Evolutionary conservation across 2,329 filamentous ascomycete genomes (phyloP), one percentile per base, ranked within the genome.

Genomic region (Verticillium klebahnii): DNA sequence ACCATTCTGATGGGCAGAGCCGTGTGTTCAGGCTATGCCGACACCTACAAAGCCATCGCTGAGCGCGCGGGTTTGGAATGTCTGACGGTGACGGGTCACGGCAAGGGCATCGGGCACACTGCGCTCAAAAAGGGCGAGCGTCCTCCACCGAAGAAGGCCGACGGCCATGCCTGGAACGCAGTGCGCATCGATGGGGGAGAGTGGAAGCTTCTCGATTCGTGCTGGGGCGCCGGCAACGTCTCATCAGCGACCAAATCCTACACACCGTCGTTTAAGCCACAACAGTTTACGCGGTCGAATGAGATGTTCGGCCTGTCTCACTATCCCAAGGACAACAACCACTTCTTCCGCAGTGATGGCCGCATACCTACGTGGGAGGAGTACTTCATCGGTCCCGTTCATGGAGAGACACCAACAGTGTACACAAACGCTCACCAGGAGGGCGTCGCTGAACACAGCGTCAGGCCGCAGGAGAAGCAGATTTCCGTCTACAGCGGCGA

Each of bases 181-280:
- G 92, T 97, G 7, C 84, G 87, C 59, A 92, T 98, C 62, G 94
- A 98, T 69, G 85, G 88, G 31, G 92, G 91, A 2, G 85, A 87
- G 66, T 98, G 94, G 94, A 97, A 97, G 75, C 83, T 98, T 1
- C 78, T 98, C 57, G 95, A 99, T 70, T 77, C 90, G 0, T 98
- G 94, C 72, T 99, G 95, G 95, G 95, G 95, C 45, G 92, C 94
- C 0, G 94, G 94, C 2, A 80, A 85, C 64, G 75, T 96, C 9
- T 75, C 80, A 54, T 79, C 70, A 23, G 66, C 60, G 58, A 80
- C 79, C 17, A 75, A 82, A 61, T 74, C 79, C 1, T 97, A 93
- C 76, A 83, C 83, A 54, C 84, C 89, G 67, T 72, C 79, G 3
- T 96, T 97, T 73, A 82, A 80, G 1, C 85, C 92, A 0, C 74